phyloP scores from a whole-genome alignment of 495 filamentous ascomycete species.

The Cryomyces antarcticus region DNA sequence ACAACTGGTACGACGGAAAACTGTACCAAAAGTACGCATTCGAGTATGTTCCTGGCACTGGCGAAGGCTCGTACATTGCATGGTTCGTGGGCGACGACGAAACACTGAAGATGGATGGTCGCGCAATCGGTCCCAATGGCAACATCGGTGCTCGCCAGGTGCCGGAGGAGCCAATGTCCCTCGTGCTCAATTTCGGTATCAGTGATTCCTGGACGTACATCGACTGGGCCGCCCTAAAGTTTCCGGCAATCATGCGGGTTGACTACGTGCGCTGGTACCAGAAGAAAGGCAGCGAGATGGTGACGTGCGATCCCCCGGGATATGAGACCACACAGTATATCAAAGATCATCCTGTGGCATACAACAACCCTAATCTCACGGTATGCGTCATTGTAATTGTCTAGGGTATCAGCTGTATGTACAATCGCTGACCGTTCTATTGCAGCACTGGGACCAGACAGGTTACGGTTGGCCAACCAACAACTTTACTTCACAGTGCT shows the following conservation, averaged over 20 bases:
- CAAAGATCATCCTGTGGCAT: constrained; percentile 36
- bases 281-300: constrained; percentile 29
- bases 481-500: too few species aligned
- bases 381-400: constrained; percentile 11
- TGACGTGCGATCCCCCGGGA: constrained; percentile 53
- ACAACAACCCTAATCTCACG: constrained; percentile 46
- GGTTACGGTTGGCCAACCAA: too few species aligned
- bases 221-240: constrained; percentile 11
- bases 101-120: constrained; percentile 10
- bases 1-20: constrained; percentile 16
- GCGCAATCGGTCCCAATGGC: constrained; percentile 14
- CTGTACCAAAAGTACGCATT: constrained; percentile 17
- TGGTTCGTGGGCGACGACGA: constrained; percentile 14
- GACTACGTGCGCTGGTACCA: constrained; percentile 5
- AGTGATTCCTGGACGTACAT: constrained; percentile 8
- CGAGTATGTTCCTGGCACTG: constrained; percentile 12
- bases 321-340: constrained; percentile 60
- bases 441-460: too few species aligned
- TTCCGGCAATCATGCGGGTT: constrained; percentile 11
- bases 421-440: too few species aligned
- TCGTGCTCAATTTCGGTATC: constrained; percentile 16
- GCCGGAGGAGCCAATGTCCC: constrained; percentile 14
- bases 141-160: constrained; percentile 14
- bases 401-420: too few species aligned
- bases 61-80: constrained; percentile 9